Base-by-base conservation (phyloP, 768 basidiomycete genomes). In the Kondoa subrosea region DNA sequence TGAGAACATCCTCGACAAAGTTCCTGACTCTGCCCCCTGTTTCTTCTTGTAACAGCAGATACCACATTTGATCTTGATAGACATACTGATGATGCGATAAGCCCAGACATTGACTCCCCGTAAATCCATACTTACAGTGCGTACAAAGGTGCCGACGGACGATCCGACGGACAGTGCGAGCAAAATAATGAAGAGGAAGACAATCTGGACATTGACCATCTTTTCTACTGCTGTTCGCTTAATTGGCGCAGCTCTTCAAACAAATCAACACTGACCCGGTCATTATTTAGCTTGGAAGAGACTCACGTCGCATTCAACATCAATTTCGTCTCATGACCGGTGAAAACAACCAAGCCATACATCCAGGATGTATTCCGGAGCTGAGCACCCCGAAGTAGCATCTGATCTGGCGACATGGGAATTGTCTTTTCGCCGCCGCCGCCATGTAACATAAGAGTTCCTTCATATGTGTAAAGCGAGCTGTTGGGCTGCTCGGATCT, bases 401-500 rank as follows among this genome's bases (percentile, higher is more conserved):
- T 81, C 77, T 99, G 95, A 75, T 95, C 91, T 0, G 95, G 93
- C 2, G 92, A 91, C 17, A 97, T 78, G 0, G 95, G 91, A 3
- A 96, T 82, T 74, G 91, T 87, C 40, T 77, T 85, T 83, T 58
- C 88, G 83, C 71, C 84, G 4, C 83, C 69, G 15, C 56, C 59
- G 15, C 67, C 72, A 84, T 70, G 87, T 84, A 81, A 72, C 40
- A 76, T 71, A 59, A 80, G 75, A 0, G 78, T 79, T 31, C 77
- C 80, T 70, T 96, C 92, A 73, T 87, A 99, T 0, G 95, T 97
- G 78, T 99, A 97, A 1, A 99, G 79, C 0, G 91, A 93, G 73
- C 92, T 95, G 77, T 99, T 99, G 3, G 95, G 95, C 69, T 96
- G 90, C 76, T 99, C 95, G 4, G 89, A 93, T 57, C 91, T 85